A percentile compares a stretch with the other conserved stretches of the same genome.
These are phyloP conservation scores for Pichia sp. DNA, from an alignment of 1,139 yeast species.

Conservation along the genomic window DNA sequence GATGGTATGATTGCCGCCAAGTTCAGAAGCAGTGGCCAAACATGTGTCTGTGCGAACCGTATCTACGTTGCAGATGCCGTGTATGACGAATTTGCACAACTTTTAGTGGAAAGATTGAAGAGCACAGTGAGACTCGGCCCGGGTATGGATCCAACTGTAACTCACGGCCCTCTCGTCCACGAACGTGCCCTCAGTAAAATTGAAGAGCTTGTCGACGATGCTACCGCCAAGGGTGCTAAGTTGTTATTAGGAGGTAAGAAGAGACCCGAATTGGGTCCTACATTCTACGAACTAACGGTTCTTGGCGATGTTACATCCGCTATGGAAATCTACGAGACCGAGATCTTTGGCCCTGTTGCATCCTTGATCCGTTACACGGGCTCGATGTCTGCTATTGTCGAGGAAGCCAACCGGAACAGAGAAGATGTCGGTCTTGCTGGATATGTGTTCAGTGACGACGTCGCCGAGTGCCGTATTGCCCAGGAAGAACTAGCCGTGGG, in stretches of 20 bases:
- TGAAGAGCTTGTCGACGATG: conserved; percentile 69
- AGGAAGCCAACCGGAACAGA: conserved; percentile 42
- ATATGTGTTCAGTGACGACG: conserved; percentile 69
- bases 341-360: conserved; percentile 90
- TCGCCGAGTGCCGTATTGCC: conserved; percentile 60
- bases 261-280: conserved; percentile 64
- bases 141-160: conserved; percentile 62
- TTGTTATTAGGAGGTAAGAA: conserved; percentile 65
- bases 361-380: conserved; percentile 66
- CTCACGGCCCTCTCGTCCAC: conserved; percentile 86
- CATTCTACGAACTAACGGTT: conserved; percentile 77
- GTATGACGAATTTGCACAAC: conserved; percentile 56
- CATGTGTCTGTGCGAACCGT: conserved; percentile 82
- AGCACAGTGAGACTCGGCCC: conserved; percentile 50
- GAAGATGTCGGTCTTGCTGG: conserved; percentile 75
- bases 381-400: conserved; percentile 42
- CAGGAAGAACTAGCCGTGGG: conserved; percentile 77
- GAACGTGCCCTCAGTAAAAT: conserved; percentile 66
- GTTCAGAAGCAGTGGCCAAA: conserved; percentile 77
- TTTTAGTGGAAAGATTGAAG: conserved; percentile 49
- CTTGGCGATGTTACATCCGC: conserved; percentile 60
- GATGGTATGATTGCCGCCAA: conserved; percentile 66
- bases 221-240: conserved; percentile 68
- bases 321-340: conserved; percentile 67
- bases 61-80: conserved; percentile 62